These are phyloP conservation scores for Lactarius quietus DNA, from an alignment of 768 basidiomycete species.

Conservation along the genomic window DNA sequence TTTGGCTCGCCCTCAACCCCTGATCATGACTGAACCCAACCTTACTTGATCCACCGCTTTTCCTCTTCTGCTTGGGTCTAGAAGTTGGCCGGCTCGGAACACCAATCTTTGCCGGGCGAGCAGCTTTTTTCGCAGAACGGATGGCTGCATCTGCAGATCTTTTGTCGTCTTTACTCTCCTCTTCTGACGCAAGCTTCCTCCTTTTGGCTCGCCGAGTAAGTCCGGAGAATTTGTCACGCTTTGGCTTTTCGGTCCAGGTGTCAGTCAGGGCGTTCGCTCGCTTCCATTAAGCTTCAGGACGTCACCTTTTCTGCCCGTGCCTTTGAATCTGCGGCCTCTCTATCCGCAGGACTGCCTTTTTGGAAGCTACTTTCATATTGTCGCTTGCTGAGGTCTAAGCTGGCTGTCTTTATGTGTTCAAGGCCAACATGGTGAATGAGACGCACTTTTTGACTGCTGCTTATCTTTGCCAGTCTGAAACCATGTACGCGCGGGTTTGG, in stretches of 20 bases:
- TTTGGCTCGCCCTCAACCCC: conserved; percentile 40
- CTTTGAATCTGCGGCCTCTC: conserved; percentile 32
- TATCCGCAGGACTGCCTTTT: conserved; percentile 36
- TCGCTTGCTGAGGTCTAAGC: conserved; percentile 67
- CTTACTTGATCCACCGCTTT: conserved; percentile 27
- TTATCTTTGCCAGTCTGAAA: conserved; percentile 91
- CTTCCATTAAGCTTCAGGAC: background rate
- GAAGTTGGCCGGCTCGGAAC: conserved; percentile 39
- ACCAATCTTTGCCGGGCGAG: conserved; percentile 73
- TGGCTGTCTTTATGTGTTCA: background rate
- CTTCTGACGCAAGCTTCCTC: conserved; percentile 80
- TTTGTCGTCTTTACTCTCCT: conserved; percentile 63
- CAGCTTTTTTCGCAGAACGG: conserved; percentile 80
- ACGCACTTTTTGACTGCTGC: conserved; percentile 67
- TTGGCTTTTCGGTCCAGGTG: conserved; percentile 45
- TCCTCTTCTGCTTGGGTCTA: conserved; percentile 22
- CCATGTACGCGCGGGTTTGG: conserved; percentile 96
- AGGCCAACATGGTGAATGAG: conserved; percentile 3
- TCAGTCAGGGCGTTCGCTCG: conserved; percentile 6
- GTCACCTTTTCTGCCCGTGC: conserved; percentile 36
- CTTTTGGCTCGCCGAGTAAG: conserved; percentile 86
- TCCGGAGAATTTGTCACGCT: conserved; percentile 75
- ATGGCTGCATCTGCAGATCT: conserved; percentile 67
- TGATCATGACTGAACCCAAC: conserved; percentile 60
- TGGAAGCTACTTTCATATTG: conserved; percentile 60